A percentile compares a stretch with the other conserved stretches of the same genome.
Evolutionary conservation across 1,139 yeast genomes (phyloP).

Genomic region (Blastobotrys arbuscula): DNA sequence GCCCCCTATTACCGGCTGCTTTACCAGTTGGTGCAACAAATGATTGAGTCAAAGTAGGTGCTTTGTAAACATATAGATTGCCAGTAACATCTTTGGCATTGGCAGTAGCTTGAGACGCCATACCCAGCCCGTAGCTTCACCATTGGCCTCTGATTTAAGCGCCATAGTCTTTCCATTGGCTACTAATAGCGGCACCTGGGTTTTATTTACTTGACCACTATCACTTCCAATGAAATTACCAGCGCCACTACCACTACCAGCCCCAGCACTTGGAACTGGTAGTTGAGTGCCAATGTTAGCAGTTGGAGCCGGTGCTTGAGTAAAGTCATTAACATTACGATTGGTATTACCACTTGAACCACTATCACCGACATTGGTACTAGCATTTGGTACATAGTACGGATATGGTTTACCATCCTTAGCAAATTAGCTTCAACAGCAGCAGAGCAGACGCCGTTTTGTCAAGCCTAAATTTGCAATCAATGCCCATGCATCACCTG

Average conservation of each 20-base stretch:
- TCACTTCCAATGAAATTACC: neutral
- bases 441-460: neutral
- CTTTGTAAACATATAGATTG: neutral
- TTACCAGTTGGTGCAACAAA: neutral
- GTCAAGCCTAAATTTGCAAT: neutral
- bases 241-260: neutral
- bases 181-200: neutral
- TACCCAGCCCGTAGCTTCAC: neutral
- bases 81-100: neutral
- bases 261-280: neutral
- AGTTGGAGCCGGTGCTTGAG: neutral
- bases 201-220: neutral
- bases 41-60: neutral
- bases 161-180: neutral
- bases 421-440: neutral
- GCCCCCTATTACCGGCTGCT: neutral
- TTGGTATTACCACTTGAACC: neutral
- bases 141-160: neutral
- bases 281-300: neutral
- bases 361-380: neutral
- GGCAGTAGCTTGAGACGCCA: neutral
- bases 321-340: neutral
- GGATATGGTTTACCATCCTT: neutral
- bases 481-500: slow-evolving; percentile 5
- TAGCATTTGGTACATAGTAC: neutral